phyloP scores from a whole-genome alignment of 2,329 filamentous ascomycete species.

The Clonostachys sp. region DNA sequence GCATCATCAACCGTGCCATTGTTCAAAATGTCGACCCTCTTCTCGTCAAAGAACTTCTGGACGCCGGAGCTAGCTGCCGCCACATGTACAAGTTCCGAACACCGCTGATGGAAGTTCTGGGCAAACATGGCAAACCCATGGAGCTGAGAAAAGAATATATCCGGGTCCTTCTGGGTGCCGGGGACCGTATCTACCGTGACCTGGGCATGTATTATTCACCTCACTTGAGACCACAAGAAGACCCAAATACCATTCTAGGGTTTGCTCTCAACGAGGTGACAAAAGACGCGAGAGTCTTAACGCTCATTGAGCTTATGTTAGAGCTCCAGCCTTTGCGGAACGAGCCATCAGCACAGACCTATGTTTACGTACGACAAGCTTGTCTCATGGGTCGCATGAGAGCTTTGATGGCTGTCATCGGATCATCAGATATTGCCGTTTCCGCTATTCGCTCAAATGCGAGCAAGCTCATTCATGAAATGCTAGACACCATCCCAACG shows the following conservation, averaged over 20 bases:
- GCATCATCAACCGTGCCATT: not conserved
- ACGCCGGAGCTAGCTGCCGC: not conserved
- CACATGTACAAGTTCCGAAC: not conserved
- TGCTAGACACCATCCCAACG: not conserved
- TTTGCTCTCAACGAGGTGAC: not conserved
- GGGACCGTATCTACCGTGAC: not conserved
- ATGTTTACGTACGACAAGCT: not conserved
- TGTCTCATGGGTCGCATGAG: not conserved
- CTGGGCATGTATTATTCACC: not conserved
- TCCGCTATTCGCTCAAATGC: not conserved
- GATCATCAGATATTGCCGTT: not conserved
- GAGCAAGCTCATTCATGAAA: not conserved
- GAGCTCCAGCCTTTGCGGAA: not conserved
- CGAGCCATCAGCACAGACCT: not conserved
- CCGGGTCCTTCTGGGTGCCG: not conserved
- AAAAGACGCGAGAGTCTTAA: not conserved
- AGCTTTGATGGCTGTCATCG: not conserved
- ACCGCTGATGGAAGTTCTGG: not conserved
- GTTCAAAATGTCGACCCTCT: not conserved
- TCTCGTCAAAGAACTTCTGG: not conserved
- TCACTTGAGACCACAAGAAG: not conserved
- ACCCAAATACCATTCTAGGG: not conserved
- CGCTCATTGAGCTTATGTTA: not conserved
- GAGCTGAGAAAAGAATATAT: not conserved
- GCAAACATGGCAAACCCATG: too few relatives aligned